These are phyloP conservation scores for Aspergillus sparsus DNA, from an alignment of 495 filamentous ascomycete genomes.

Conservation along the genomic window DNA sequence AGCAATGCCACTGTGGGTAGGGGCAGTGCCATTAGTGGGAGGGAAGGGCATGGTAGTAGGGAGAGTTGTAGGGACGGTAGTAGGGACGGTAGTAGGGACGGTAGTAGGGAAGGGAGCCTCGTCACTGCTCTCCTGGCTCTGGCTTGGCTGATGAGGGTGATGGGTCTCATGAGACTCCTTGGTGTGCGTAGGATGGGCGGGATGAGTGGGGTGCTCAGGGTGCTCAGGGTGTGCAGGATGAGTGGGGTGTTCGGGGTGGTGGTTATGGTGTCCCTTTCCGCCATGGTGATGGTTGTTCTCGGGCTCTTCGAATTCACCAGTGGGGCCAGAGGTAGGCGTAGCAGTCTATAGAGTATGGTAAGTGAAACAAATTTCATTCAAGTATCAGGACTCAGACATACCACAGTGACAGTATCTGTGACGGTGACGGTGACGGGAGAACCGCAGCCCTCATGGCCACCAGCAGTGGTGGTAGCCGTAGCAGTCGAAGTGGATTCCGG, in stretches of 20 bases:
- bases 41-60: constrained; percentile 31
- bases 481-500: constrained; percentile 24
- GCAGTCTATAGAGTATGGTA: constrained; percentile 23
- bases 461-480: constrained; percentile 8
- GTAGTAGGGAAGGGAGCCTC: constrained; percentile 4
- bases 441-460: constrained; percentile 18
- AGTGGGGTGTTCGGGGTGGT: constrained; percentile 20
- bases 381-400: constrained; percentile 25
- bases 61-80: constrained; percentile 22
- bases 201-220: constrained; percentile 24
- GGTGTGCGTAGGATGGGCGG: constrained; percentile 1
- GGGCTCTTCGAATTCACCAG: constrained; percentile 18
- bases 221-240: constrained; percentile 15
- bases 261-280: constrained; percentile 17
- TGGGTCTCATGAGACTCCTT: too few relatives aligned
- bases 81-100: constrained; percentile 2
- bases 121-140: constrained; percentile 15
- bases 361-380: neutral
- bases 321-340: constrained; percentile 16
- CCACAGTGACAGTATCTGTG: constrained; percentile 45
- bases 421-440: constrained; percentile 44
- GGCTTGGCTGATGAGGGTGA: too few relatives aligned
- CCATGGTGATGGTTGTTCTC: constrained; percentile 7
- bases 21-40: constrained; percentile 42
- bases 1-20: constrained; percentile 33